Evolutionary conservation across 352 stramenopile species (phyloP).

Genomic region (Phytophthora pini): DNA sequence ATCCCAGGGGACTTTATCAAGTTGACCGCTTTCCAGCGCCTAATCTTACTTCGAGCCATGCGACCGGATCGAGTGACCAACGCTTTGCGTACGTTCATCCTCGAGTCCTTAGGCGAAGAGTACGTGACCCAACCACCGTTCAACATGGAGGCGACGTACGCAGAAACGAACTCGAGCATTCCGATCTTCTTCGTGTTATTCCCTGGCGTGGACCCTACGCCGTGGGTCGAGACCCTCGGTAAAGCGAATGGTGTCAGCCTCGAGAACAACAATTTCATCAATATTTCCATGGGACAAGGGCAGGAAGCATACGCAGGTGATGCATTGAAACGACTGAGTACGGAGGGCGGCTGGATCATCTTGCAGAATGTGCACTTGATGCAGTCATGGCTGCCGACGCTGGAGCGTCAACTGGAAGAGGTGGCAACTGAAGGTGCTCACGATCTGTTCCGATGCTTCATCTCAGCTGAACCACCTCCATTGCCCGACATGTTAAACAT

Average conservation of each 20-base stretch:
- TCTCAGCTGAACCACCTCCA: conserved; percentile 94
- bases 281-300: conserved; percentile 94
- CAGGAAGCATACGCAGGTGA: conserved; percentile 94
- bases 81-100: conserved; percentile 92
- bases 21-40: conserved; percentile 78
- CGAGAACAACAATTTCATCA: conserved; percentile 96
- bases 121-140: conserved; percentile 93
- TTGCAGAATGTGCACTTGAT: conserved; percentile 97
- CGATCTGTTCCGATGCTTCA: conserved; percentile 96
- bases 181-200: conserved; percentile 97
- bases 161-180: conserved; percentile 91
- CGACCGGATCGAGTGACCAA: conserved; percentile 96
- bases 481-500: conserved; percentile 96
- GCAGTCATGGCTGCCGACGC: conserved; percentile 94
- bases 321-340: conserved; percentile 91
- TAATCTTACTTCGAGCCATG: conserved; percentile 93
- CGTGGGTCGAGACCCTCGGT: conserved; percentile 94
- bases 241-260: conserved; percentile 87
- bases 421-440: conserved; percentile 90
- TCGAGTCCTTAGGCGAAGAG: conserved; percentile 89
- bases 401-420: conserved; percentile 94
- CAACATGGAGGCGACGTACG: conserved; percentile 92
- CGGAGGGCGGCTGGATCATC: conserved; percentile 95
- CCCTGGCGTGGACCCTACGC: conserved; percentile 94
- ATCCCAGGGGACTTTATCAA: conserved; percentile 94